Conservation (phyloP, 768 basidiomycete species). For the Panus rudis region DNA sequence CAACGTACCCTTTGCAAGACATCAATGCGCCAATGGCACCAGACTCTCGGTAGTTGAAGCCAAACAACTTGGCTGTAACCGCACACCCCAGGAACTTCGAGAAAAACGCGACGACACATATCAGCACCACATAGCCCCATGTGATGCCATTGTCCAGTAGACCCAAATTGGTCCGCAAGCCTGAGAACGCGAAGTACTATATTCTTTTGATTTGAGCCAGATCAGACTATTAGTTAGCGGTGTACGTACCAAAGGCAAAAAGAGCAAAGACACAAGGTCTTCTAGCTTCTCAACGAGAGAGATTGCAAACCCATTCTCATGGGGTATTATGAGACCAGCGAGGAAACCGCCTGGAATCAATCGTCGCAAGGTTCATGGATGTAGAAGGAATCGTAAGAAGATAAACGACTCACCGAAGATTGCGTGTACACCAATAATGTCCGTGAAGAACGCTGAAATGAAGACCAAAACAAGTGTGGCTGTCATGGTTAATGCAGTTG, state of each 20-base stretch:
- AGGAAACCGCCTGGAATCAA: conserved; percentile 60
- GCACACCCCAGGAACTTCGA: conserved; percentile 77
- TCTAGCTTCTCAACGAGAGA: conserved; percentile 80
- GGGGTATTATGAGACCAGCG: conserved; percentile 76
- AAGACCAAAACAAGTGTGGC: conserved; percentile 70
- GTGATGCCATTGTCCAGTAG: conserved; percentile 65
- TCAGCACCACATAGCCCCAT: conserved; percentile 77
- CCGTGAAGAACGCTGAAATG: conserved; percentile 74
- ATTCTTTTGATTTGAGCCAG: background rate
- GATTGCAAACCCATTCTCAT: conserved; percentile 76
- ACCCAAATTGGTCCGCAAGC: conserved; percentile 74
- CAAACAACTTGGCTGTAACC: conserved; percentile 45
- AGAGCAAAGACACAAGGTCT: conserved; percentile 72
- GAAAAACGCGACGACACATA: conserved; percentile 67
- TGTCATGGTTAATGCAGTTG: conserved; percentile 73
- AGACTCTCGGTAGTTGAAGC: conserved; percentile 71
- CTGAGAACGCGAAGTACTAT: conserved; percentile 76
- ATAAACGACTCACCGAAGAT: conserved; percentile 44
- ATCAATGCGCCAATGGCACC: conserved; percentile 83
- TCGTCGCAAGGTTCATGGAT: conserved; percentile 9
- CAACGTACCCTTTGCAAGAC: conserved; percentile 77
- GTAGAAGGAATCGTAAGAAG: conserved; percentile 2
- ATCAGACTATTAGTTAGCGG: background rate
- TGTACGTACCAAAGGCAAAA: conserved; percentile 64
- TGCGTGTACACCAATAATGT: conserved; percentile 73